Percentiles rank a stretch among this genome's conserved stretches.
Conservation (phyloP, 228 moss, liverwort and hornwort species). For the Sphagnum magellanicum region DNA sequence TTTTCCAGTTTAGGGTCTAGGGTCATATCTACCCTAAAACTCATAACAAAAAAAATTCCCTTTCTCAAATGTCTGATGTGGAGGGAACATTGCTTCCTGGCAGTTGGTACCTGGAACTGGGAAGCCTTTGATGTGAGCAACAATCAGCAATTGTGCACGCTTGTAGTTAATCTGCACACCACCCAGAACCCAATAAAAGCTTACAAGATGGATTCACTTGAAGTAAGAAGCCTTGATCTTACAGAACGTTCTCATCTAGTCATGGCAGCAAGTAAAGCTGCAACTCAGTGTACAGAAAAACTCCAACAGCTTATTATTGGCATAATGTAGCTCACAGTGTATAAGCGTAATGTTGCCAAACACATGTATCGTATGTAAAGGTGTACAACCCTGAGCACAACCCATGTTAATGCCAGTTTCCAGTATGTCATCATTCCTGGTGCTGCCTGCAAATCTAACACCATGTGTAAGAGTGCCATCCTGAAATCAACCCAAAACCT, state of each 20-base stretch:
- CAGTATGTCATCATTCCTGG: conserved; percentile 29
- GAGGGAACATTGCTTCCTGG: no score
- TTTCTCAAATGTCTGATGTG: background rate
- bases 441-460: conserved; percentile 8
- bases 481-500: no score
- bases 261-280: no score
- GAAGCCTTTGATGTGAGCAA: background rate
- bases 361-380: conserved; percentile 41
- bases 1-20: background rate
- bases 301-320: no score
- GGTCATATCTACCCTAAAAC: background rate
- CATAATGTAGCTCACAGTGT: conserved; percentile 20
- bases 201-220: no score
- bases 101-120: background rate
- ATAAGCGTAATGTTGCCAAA: conserved; percentile 25
- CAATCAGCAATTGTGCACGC: conserved; percentile 3
- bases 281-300: no score
- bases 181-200: no score
- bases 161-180: conserved; percentile 2
- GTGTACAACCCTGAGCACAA: conserved; percentile 22
- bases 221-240: no score
- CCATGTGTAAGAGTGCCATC: no score
- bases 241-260: no score
- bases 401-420: conserved; percentile 33
- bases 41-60: background rate